Percentiles rank a stretch among this genome's conserved stretches.
These are phyloP conservation scores for Articulospora tetracladia DNA, from an alignment of 495 filamentous ascomycete species.

Conservation along the genomic window DNA sequence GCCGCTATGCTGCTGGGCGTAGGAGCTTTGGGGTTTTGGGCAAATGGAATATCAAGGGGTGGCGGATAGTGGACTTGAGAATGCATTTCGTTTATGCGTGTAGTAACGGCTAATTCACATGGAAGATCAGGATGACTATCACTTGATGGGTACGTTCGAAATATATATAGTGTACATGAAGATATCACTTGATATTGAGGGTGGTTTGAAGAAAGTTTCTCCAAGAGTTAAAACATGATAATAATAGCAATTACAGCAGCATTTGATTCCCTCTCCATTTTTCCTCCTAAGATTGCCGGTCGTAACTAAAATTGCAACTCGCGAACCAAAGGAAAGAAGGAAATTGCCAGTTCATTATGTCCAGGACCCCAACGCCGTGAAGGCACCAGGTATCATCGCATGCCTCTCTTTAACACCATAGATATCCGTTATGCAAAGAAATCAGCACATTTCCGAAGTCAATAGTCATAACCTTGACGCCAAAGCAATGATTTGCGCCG, in stretches of 20 bases:
- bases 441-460: conserved; percentile 11
- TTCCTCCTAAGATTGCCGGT: neutral
- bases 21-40: neutral
- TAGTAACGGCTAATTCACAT: too few species aligned
- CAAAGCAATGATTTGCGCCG: neutral
- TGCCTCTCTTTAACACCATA: conserved; percentile 14
- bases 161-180: neutral
- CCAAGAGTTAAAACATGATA: neutral
- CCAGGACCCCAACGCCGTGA: neutral
- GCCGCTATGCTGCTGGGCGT: neutral
- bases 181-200: neutral
- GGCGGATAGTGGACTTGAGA: neutral
- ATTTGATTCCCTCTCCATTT: neutral
- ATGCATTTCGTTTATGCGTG: too few species aligned
- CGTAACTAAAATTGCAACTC: neutral
- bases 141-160: neutral
- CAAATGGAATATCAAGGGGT: neutral
- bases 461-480: neutral
- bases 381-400: conserved; percentile 7
- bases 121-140: too few species aligned
- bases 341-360: neutral
- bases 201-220: neutral
- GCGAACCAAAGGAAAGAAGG: neutral
- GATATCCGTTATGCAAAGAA: neutral
- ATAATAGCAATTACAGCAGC: neutral